A percentile compares a stretch with the other conserved stretches of the same genome.
Conservation (phyloP, 2,329 filamentous ascomycete species). For the Cordyceps cicadae region DNA sequence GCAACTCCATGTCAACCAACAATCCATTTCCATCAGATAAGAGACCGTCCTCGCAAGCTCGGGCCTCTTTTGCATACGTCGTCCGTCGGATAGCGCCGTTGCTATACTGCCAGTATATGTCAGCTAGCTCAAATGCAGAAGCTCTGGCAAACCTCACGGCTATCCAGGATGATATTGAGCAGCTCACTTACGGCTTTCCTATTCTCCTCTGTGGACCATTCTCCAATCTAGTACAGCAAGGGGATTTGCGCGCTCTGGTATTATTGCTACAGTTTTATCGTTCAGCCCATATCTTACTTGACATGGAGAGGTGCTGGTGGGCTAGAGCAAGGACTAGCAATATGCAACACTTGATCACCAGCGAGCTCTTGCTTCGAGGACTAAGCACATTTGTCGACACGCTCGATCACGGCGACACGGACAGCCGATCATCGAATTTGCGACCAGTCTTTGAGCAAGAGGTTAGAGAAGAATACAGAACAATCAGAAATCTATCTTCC, state of each 20-base stretch:
- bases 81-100: slow-evolving; percentile 15
- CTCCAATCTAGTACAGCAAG: slow-evolving; percentile 16
- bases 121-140: neutral
- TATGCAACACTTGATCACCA: too few species aligned
- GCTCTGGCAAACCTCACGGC: neutral
- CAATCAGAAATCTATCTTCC: neutral
- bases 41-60: too few species aligned
- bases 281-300: slow-evolving; percentile 16
- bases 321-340: neutral
- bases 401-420: neutral
- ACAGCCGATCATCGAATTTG: neutral
- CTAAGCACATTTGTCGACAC: neutral
- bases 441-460: neutral
- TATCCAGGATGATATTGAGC: slow-evolving; percentile 16
- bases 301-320: slow-evolving; percentile 20
- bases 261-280: slow-evolving; percentile 22
- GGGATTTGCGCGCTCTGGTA: slow-evolving; percentile 21
- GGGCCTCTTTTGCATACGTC: slow-evolving; percentile 6
- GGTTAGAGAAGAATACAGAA: neutral
- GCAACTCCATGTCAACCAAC: too few species aligned
- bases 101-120: slow-evolving; percentile 9
- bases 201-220: slow-evolving; percentile 22
- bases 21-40: too few species aligned
- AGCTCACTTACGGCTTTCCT: slow-evolving; percentile 21
- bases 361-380: neutral